These are phyloP conservation scores for Sporothrix pallida DNA, from an alignment of 2,329 filamentous ascomycete species.

Conservation along the genomic window DNA sequence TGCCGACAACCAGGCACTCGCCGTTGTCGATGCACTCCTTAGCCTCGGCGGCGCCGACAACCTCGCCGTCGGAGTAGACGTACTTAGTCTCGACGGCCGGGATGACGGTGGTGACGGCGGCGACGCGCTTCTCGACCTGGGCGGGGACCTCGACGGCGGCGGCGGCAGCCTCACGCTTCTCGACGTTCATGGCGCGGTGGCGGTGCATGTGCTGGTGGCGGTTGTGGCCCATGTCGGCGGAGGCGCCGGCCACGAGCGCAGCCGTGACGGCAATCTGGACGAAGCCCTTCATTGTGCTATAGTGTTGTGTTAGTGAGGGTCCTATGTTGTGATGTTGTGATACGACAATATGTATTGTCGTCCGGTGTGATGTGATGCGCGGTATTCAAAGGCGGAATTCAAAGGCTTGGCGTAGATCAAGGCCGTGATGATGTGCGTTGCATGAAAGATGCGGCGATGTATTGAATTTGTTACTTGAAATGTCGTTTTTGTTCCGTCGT, in stretches of 20 bases:
- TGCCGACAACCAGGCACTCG: conserved; percentile 69
- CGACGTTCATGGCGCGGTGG: conserved; percentile 51
- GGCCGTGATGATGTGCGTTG: background rate
- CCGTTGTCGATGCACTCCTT: conserved; percentile 74
- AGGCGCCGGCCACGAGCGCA: conserved; percentile 57
- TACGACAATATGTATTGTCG: background rate
- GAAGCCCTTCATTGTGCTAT: conserved; percentile 56
- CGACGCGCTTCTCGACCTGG: conserved; percentile 53
- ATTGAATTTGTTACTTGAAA: background rate
- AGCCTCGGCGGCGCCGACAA: conserved; percentile 68
- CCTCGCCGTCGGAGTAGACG: conserved; percentile 66
- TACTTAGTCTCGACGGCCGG: conserved; percentile 72
- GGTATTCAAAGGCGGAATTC: background rate
- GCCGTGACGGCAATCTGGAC: conserved; percentile 59
- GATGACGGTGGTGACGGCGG: conserved; percentile 60
- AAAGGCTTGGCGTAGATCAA: conserved; percentile 10
- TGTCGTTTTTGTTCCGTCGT: background rate
- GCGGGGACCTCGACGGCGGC: conserved; percentile 37
- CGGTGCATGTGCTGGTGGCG: conserved; percentile 63
- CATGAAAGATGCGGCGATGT: background rate
- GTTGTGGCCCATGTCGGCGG: conserved; percentile 60
- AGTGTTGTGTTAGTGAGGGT: background rate
- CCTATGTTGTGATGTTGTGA: background rate
- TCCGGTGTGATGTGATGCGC: background rate
- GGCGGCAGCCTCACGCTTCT: conserved; percentile 58